Evolutionary conservation across 257 asterid genomes (phyloP).

Genomic region (Solanum rostratum): DNA sequence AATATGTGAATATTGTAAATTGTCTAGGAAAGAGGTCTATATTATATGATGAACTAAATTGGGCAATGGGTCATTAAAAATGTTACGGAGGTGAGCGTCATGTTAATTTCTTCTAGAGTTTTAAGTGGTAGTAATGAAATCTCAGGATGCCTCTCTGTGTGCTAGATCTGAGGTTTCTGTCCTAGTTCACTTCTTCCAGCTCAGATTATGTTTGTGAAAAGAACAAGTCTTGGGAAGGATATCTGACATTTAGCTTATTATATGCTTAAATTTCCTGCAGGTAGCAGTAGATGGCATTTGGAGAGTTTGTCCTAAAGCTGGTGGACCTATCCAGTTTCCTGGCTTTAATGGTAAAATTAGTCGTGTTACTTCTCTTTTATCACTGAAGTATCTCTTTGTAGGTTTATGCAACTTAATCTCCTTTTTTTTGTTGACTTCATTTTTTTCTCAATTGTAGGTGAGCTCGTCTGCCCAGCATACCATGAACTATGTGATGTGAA

Average conservation of each 20-base stretch:
- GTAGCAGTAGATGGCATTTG: conserved; percentile 84
- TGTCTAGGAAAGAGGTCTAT: background rate
- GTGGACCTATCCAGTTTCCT: conserved; percentile 72
- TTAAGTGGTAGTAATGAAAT: background rate
- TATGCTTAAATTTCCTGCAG: conserved; percentile 18
- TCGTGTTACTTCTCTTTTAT: background rate
- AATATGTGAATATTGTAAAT: background rate
- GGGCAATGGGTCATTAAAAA: background rate
- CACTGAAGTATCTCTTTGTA: background rate
- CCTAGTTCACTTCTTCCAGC: background rate
- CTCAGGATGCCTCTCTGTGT: background rate
- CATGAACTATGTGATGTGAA: conserved; percentile 72
- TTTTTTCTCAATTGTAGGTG: conserved; percentile 40
- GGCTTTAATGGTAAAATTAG: conserved; percentile 67
- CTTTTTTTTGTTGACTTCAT: background rate
- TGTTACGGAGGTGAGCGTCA: background rate
- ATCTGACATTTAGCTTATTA: background rate
- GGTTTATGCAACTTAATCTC: background rate
- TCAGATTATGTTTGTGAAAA: background rate
- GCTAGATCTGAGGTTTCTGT: background rate
- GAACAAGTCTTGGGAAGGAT: background rate
- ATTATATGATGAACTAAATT: background rate
- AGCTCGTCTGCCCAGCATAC: conserved; percentile 84
- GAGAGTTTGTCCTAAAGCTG: conserved; percentile 77
- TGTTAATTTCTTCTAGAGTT: background rate